Base-by-base conservation (phyloP, 345 rosid genomes). In the Adansonia digitata region DNA sequence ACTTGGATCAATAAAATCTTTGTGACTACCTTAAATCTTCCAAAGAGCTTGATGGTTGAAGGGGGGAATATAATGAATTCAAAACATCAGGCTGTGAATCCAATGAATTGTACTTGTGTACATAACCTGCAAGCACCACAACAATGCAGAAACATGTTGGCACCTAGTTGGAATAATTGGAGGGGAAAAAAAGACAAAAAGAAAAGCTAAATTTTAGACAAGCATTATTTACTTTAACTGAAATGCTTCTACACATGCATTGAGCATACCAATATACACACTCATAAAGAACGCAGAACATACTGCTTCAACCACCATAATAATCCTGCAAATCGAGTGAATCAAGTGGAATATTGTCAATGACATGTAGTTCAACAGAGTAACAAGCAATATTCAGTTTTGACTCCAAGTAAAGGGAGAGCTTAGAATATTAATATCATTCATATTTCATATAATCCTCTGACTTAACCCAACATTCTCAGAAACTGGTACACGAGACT, bases 31-130 rank as follows among this genome's bases (percentile, higher is more conserved):
- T 92, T 83, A 94, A 81, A 73, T 91, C 90, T 84, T 94, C 98
- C 85, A 94, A 86, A 68, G 98, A 80, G 81, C 97, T 94, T 77
- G 94, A 88, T 63, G 87, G 92, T 79, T 94, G 98, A 80, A 94
- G 98, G 74, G 97, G 98, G 74, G 98, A 94, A 84, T 92, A 94
- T 26, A 94, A 77, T 39, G 98, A 89, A 79, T 92, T 94, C 86
- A 94, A 84, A 72, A 94, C 92, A 81, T 94, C 98, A 71, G 98
- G 98, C 77, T 90, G 87, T 59, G 98, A 92, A 79, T 94, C 86
- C 65, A 92, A 72, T 0, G 93, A 89, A 77, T 92, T 94, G 84
- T 94, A 94, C 80, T 85, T 88, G 75, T 91, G 89, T 27, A 94
- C 82, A 77, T 92, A 91, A 77, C 97, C 98, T 94, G 89, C 82